phyloP scores from a whole-genome alignment of 441 rosid genomes.

The Isatis lusitanica region DNA sequence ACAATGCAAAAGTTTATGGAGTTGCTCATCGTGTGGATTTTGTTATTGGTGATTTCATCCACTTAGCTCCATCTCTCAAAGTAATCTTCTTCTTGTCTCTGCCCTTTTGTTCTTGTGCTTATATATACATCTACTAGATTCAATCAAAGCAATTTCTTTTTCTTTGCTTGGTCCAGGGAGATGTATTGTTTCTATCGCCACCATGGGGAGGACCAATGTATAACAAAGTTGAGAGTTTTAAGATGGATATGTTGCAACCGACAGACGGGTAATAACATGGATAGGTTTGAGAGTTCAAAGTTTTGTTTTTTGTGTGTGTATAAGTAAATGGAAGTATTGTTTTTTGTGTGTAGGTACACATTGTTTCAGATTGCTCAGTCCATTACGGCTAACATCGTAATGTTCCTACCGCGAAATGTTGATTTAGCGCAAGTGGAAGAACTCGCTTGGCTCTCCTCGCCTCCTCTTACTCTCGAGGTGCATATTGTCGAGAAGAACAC shows the following conservation, averaged over 20 bases:
- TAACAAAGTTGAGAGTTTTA: conserved; percentile 36
- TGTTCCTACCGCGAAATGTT: conserved; percentile 30
- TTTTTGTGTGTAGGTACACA: conserved; percentile 13
- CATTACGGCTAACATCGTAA: conserved; percentile 21
- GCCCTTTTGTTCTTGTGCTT: neutral
- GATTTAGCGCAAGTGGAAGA: conserved; percentile 32
- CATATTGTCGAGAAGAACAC: neutral
- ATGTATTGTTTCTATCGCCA: conserved; percentile 46
- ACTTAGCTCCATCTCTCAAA: conserved; percentile 49
- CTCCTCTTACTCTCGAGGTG: conserved; percentile 35
- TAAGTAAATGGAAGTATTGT: neutral
- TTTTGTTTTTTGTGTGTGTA: neutral
- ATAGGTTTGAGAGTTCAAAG: no score
- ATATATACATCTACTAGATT: neutral
- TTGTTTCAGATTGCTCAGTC: conserved; percentile 32
- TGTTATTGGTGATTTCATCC: conserved; percentile 46
- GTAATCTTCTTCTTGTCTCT: conserved; percentile 28
- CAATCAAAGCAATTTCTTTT: no score
- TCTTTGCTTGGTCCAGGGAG: conserved; percentile 29
- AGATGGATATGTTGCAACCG: conserved; percentile 46
- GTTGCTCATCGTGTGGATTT: conserved; percentile 47
- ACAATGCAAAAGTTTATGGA: conserved; percentile 52
- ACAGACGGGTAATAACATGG: conserved; percentile 39
- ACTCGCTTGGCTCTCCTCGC: conserved; percentile 35
- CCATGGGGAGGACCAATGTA: conserved; percentile 61